These are phyloP conservation scores for Trametes cubensis DNA, from an alignment of 768 basidiomycete genomes.

Conservation along the genomic window DNA sequence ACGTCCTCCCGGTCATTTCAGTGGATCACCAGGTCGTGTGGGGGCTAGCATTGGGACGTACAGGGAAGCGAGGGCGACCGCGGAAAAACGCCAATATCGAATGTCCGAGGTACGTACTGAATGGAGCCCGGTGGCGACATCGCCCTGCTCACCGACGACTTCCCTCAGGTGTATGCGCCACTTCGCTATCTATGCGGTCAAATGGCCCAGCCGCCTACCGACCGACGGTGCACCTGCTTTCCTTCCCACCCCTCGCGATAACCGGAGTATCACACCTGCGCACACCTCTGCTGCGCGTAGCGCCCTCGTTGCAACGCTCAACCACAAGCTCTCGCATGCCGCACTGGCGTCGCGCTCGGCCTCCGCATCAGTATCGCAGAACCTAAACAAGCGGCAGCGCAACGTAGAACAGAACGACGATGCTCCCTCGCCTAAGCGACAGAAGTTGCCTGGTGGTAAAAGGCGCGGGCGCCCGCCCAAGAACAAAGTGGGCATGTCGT, in stretches of 20 bases:
- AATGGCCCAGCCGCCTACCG: conserved; percentile 70
- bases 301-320: conserved; percentile 50
- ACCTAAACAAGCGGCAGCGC: conserved; percentile 24
- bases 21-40: conserved; percentile 76
- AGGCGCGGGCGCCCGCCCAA: conserved; percentile 31
- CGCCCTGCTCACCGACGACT: not conserved
- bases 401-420: conserved; percentile 17
- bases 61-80: conserved; percentile 50
- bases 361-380: conserved; percentile 17
- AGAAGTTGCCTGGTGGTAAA: conserved; percentile 39
- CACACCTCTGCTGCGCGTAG: conserved; percentile 47
- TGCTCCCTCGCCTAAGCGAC: conserved; percentile 50
- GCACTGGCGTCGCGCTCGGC: conserved; percentile 29
- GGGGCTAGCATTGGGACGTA: conserved; percentile 64
- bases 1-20: conserved; percentile 73
- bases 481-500: conserved; percentile 33
- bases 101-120: conserved; percentile 67
- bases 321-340: conserved; percentile 55
- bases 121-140: not conserved
- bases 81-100: conserved; percentile 53
- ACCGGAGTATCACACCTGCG: conserved; percentile 30
- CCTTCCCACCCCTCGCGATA: conserved; percentile 50
- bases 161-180: conserved; percentile 72
- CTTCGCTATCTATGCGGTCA: conserved; percentile 69
- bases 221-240: conserved; percentile 47